Conservation (phyloP, 345 rosid species). For the Gossypioides kirkii region DNA sequence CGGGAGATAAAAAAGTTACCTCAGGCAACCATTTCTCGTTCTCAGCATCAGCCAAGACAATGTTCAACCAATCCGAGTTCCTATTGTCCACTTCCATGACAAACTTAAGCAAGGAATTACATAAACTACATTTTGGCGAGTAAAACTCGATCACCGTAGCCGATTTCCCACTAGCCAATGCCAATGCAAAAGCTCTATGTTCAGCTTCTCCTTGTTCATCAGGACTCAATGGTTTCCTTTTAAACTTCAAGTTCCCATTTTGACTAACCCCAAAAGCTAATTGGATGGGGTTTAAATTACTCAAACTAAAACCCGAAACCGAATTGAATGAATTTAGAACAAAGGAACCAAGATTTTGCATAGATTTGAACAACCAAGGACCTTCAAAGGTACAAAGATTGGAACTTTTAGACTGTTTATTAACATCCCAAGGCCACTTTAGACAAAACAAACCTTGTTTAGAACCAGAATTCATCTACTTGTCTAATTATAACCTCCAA, state of each 20-base stretch:
- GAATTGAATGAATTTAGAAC: slow-evolving; percentile 49
- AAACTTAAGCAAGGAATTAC: slow-evolving; percentile 65
- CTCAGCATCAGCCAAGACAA: slow-evolving; percentile 93
- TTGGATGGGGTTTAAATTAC: slow-evolving; percentile 25
- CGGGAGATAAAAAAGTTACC: slow-evolving; percentile 33
- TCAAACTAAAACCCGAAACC: slow-evolving; percentile 25
- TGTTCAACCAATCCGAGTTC: slow-evolving; percentile 68
- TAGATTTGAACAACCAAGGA: slow-evolving; percentile 75
- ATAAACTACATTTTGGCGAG: slow-evolving; percentile 84
- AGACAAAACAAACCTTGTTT: slow-evolving; percentile 52
- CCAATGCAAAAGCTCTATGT: slow-evolving; percentile 77
- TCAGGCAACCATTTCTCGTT: slow-evolving; percentile 93
- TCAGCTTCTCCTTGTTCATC: slow-evolving; percentile 86
- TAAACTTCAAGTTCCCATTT: slow-evolving; percentile 23
- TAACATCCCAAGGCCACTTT: slow-evolving; percentile 77
- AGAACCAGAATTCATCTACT: slow-evolving; percentile 31
- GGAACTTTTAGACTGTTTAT: slow-evolving; percentile 29
- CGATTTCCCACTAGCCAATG: slow-evolving; percentile 70
- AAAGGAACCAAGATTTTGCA: slow-evolving; percentile 55
- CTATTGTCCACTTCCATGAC: slow-evolving; percentile 65
- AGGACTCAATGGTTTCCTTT: slow-evolving; percentile 35
- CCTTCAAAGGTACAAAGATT: slow-evolving; percentile 46
- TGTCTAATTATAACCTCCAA: neutral
- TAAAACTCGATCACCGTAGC: slow-evolving; percentile 83
- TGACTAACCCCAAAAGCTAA: slow-evolving; percentile 16